Percentiles rank a stretch among this genome's conserved stretches.
These are phyloP conservation scores for Elsinoe necatrix DNA, from an alignment of 2,329 filamentous ascomycete species.

Conservation along the genomic window DNA sequence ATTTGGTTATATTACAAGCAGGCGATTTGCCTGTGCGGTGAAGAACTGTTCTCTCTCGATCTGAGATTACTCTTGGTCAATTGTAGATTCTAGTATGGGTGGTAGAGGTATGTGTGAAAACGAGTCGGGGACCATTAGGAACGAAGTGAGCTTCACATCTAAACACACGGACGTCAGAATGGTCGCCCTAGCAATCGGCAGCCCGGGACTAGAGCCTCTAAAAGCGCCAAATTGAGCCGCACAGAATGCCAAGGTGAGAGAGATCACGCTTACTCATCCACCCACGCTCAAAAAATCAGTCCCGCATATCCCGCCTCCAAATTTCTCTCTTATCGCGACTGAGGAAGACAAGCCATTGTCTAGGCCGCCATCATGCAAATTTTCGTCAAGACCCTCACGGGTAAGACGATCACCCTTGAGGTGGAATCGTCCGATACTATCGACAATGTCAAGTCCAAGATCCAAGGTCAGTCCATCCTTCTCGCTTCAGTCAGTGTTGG, in stretches of 20 bases:
- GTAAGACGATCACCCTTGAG: constrained; percentile 99
- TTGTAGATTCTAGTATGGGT: constrained; percentile 1
- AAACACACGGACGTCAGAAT: constrained; percentile 8
- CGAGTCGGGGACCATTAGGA: not conserved
- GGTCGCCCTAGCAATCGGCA: constrained; percentile 6
- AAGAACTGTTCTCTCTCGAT: not conserved
- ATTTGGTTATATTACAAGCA: constrained; percentile 11
- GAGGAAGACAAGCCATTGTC: constrained; percentile 18
- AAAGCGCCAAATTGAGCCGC: not conserved
- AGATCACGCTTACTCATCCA: constrained; percentile 1
- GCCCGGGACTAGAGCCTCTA: not conserved
- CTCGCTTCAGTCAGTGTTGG: not conserved
- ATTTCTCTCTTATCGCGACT: constrained; percentile 18
- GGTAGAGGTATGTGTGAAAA: not conserved
- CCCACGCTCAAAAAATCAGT: constrained; percentile 11
- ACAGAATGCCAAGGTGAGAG: not conserved
- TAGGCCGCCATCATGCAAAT: constrained; percentile 32
- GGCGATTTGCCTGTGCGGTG: constrained; percentile 6
- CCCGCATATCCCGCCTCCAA: not conserved
- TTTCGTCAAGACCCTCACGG: constrained; percentile 95
- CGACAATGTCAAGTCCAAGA: constrained; percentile 99
- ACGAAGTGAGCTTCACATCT: not conserved
- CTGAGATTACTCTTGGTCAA: not conserved
- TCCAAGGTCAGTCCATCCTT: constrained; percentile 48
- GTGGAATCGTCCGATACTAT: constrained; percentile 99